A percentile compares a stretch with the other conserved stretches of the same genome.
Conservation (phyloP, 208 protist species). For the Trichomonas gallinae region DNA sequence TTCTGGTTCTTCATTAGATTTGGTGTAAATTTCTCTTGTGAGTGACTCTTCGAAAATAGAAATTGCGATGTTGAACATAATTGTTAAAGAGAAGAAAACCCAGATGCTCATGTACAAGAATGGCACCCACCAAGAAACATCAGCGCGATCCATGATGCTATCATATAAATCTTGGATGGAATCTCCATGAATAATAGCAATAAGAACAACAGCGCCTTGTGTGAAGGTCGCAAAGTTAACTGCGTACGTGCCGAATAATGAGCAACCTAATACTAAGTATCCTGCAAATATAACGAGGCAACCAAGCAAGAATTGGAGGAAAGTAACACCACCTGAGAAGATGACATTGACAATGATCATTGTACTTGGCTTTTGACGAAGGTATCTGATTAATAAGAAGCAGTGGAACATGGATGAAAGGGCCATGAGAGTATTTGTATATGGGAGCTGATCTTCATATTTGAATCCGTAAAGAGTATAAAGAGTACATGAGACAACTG, state of each 20-base stretch:
- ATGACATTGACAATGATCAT: background rate
- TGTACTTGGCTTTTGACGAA: background rate
- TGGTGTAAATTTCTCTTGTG: background rate
- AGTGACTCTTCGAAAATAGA: background rate
- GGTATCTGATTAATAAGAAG: background rate
- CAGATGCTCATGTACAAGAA: background rate
- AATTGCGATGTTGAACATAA: constrained; percentile 19
- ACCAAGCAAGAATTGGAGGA: background rate
- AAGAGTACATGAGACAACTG: background rate
- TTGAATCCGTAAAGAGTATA: background rate
- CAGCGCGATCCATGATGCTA: background rate
- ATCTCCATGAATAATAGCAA: background rate
- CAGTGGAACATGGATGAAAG: background rate
- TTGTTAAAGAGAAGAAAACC: background rate
- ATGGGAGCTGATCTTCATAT: background rate
- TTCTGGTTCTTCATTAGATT: background rate
- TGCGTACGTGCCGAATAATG: background rate
- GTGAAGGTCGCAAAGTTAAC: background rate
- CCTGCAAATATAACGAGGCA: background rate
- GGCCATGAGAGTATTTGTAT: background rate
- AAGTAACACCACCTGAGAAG: background rate
- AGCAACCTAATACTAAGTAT: background rate
- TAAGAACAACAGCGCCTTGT: background rate
- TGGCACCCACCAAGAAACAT: background rate
- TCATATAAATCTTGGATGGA: background rate